These are phyloP conservation scores for Macrolepiota dolichaula DNA, from an alignment of 768 basidiomycete genomes.

Conservation along the genomic window DNA sequence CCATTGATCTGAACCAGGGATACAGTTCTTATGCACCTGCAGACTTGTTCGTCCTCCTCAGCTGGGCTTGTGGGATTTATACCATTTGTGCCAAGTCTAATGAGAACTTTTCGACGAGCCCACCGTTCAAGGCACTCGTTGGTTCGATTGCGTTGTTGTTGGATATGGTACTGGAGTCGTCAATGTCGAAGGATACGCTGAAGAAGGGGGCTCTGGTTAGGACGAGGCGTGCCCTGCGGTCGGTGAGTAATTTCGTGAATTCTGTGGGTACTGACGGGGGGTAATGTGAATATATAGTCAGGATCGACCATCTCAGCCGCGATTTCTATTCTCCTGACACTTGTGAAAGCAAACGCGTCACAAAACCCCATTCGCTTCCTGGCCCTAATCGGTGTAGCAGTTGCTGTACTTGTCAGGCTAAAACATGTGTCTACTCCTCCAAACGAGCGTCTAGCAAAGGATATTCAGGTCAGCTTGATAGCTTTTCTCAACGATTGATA, in stretches of 20 bases:
- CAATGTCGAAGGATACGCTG: slow-evolving; percentile 53
- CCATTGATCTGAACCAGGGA: slow-evolving; percentile 8
- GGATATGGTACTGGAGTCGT: slow-evolving; percentile 55
- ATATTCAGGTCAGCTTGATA: slow-evolving; percentile 37
- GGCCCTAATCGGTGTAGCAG: slow-evolving; percentile 61
- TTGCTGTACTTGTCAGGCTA: slow-evolving; percentile 70
- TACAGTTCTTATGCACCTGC: slow-evolving; percentile 52
- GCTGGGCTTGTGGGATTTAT: slow-evolving; percentile 69
- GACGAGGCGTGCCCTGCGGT: slow-evolving; percentile 64
- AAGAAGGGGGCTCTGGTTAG: slow-evolving; percentile 59
- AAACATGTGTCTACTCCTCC: slow-evolving; percentile 48
- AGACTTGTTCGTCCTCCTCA: slow-evolving; percentile 65
- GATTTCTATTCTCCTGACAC: slow-evolving; percentile 50
- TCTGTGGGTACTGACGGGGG: not conserved
- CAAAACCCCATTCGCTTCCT: slow-evolving; percentile 28
- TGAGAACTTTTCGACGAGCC: slow-evolving; percentile 41
- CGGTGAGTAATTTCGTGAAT: slow-evolving; percentile 35
- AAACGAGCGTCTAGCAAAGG: slow-evolving; percentile 38
- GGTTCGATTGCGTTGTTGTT: slow-evolving; percentile 57
- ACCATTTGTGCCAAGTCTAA: slow-evolving; percentile 43
- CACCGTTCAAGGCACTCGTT: slow-evolving; percentile 50
- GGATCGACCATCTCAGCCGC: slow-evolving; percentile 42
- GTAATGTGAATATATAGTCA: slow-evolving; percentile 23
- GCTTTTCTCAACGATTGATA: slow-evolving; percentile 1
- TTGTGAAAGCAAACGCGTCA: slow-evolving; percentile 44